These are phyloP conservation scores for Punctularia strigosozonata DNA, from an alignment of 768 basidiomycete genomes.

Conservation along the genomic window DNA sequence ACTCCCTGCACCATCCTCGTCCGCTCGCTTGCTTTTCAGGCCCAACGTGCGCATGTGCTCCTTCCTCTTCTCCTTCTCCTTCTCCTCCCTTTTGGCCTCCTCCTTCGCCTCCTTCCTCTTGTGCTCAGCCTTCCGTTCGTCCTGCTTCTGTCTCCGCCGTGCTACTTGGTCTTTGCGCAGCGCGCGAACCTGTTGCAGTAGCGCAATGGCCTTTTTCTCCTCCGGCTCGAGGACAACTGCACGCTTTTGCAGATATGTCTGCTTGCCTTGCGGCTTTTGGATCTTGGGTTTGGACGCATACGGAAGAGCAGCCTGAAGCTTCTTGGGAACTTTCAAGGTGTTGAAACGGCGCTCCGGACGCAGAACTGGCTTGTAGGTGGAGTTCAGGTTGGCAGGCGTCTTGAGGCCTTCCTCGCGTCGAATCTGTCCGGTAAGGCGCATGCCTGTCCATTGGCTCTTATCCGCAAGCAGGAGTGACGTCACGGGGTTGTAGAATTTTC, in stretches of 20 bases:
- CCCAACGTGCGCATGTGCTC: constrained; percentile 65
- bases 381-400: constrained; percentile 73
- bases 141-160: constrained; percentile 76
- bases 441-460: constrained; percentile 81
- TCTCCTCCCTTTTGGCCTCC: constrained; percentile 48
- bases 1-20: too few relatives aligned
- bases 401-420: constrained; percentile 77
- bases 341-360: constrained; percentile 83
- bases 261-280: constrained; percentile 56
- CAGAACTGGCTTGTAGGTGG: constrained; percentile 77
- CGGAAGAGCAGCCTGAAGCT: constrained; percentile 83
- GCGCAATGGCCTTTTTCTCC: constrained; percentile 83
- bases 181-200: constrained; percentile 90
- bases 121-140: constrained; percentile 56
- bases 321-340: constrained; percentile 75
- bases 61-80: constrained; percentile 67
- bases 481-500: constrained; percentile 94
- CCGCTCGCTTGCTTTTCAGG: constrained; percentile 60
- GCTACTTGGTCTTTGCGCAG: constrained; percentile 80
- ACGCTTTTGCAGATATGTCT: constrained; percentile 89
- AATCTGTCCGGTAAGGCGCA: constrained; percentile 92
- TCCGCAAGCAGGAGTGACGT: constrained; percentile 79
- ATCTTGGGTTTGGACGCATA: constrained; percentile 88
- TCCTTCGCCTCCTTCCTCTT: constrained; percentile 66
- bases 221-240: constrained; percentile 94